These are phyloP conservation scores for Gonapodya sp. DNA, from an alignment of 192 early-diverging fungal species.

Conservation along the genomic window DNA sequence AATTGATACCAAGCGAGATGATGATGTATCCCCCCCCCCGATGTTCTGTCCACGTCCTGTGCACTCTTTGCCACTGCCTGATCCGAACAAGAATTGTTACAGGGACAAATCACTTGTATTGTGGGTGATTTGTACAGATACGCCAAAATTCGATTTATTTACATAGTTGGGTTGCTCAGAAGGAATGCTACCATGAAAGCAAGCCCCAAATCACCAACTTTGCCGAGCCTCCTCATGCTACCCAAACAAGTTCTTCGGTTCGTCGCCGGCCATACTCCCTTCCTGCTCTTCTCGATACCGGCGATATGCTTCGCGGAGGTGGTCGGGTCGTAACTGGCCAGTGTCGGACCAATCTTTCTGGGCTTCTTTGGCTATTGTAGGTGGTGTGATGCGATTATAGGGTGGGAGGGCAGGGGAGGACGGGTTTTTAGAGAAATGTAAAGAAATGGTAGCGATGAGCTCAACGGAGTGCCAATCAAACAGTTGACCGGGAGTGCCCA, in stretches of 20 bases:
- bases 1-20: too few species aligned
- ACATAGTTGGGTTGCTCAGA: background rate
- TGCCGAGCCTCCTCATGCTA: background rate
- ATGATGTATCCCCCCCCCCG: too few species aligned
- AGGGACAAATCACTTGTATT: too few species aligned
- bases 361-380: background rate
- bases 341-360: background rate
- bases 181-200: background rate
- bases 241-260: background rate
- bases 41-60: too few species aligned
- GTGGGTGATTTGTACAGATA: too few species aligned
- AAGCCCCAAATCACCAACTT: background rate
- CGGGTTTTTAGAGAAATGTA: too few species aligned
- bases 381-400: background rate
- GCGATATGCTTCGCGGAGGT: conserved; percentile 3
- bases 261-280: background rate
- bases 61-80: too few species aligned
- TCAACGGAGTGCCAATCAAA: background rate
- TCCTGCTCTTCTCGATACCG: conserved; percentile 5
- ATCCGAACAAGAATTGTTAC: too few species aligned
- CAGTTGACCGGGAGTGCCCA: background rate
- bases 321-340: background rate
- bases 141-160: background rate
- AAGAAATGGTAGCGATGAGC: background rate
- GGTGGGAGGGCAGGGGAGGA: background rate